Percentiles rank a stretch among this genome's conserved stretches.
phyloP scores from a whole-genome alignment of 208 protist species.

The Trypanosoma conorhini region DNA sequence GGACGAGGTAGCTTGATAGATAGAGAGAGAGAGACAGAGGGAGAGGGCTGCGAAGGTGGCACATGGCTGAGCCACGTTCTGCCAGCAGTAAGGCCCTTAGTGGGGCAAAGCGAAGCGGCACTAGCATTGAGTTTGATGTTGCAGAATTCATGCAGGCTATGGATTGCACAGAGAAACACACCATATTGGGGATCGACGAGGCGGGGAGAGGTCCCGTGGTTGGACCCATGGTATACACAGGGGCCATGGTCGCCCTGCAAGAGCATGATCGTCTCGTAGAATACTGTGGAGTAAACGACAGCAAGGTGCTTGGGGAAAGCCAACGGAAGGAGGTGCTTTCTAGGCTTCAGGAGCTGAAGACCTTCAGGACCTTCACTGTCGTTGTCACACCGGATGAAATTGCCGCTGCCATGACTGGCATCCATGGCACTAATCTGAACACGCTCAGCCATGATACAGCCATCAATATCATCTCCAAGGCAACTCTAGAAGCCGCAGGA shows the following conservation, averaged over 20 bases:
- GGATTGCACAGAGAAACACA: constrained; percentile 52
- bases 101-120: constrained; percentile 50
- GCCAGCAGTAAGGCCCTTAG: constrained; percentile 33
- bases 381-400: constrained; percentile 71
- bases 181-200: constrained; percentile 95
- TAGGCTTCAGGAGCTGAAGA: constrained; percentile 58
- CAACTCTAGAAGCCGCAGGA: constrained; percentile 65
- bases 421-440: constrained; percentile 81
- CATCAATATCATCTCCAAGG: constrained; percentile 76
- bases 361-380: constrained; percentile 68
- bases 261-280: constrained; percentile 76
- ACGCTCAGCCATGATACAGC: constrained; percentile 88
- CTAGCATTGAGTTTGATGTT: constrained; percentile 59
- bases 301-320: constrained; percentile 71
- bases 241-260: constrained; percentile 64
- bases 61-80: constrained; percentile 26
- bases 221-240: constrained; percentile 96
- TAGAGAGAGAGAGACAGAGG: neutral
- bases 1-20: no score
- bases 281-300: constrained; percentile 86
- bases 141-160: constrained; percentile 58
- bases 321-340: constrained; percentile 54
- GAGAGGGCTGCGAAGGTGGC: neutral
- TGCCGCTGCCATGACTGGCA: constrained; percentile 66
- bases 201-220: constrained; percentile 94